Evolutionary conservation across 2,329 filamentous ascomycete genomes (phyloP), one percentile per base, ranked within the genome.

Genomic region (Diaporthe australafricana): DNA sequence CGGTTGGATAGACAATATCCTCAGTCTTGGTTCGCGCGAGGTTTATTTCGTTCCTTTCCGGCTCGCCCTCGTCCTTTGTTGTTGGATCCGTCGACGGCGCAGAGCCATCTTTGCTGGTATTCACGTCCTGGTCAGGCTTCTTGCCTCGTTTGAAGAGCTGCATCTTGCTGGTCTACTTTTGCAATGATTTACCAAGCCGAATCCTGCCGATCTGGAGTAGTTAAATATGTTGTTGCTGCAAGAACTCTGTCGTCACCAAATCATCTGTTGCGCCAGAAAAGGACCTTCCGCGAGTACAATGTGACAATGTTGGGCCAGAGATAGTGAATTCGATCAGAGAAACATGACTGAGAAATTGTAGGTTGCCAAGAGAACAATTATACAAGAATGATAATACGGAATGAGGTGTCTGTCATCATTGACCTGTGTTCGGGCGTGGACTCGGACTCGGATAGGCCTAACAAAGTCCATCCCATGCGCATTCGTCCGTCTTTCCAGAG

Each of bases 1-100:
- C 81, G 1, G 73, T 74, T 3, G 82, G 81, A 65, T 83, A 83
- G 30, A 78, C 79, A 45, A 77, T 72, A 52, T 79, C 75, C 25
- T 77, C 77, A 6, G 75, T 76, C 35, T 75, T 75, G 2, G 76
- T 75, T 5, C 70, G 74, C 70, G 70, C 73, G 9, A 77, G 72
- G 45, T 62, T 67, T 6, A 74, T 69, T 2, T 38, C 68, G 22
- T 63, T 72, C 47, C 66, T 68, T 20, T 32, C 60, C 6, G 32
- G 20, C n/a, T 72, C 68, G 20, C n/a, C 70, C 30, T 71, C 60
- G 9, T 55, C 67, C 3, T 35, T 42, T 25, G 50, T 20, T 9
- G 30, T 55, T 17, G 42, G 40, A n/a, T 62, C 40, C 35, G 30
- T 47, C 3, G 47, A 47, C 25, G 63, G 56, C 16, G 22, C 42